A percentile compares a stretch with the other conserved stretches of the same genome.
These are phyloP conservation scores for Metschnikowia lochheadii DNA, from an alignment of 805 yeast genomes.

Conservation along the genomic window DNA sequence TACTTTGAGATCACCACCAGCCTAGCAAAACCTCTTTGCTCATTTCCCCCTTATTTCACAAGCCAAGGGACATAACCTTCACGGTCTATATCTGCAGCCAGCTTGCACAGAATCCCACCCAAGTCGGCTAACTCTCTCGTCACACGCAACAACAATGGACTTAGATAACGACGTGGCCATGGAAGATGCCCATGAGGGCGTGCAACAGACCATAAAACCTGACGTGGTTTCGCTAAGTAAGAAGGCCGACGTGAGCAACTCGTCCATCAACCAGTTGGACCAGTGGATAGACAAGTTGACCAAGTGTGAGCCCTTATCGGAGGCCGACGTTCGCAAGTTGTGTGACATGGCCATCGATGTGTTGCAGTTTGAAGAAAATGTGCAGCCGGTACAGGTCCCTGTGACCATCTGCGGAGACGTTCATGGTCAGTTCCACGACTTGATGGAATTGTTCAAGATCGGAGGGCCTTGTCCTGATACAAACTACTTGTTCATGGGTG, in stretches of 20 bases:
- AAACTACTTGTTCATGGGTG: slow-evolving; percentile 47
- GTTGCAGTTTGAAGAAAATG: slow-evolving; percentile 86
- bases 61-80: background rate
- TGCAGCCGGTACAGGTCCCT: slow-evolving; percentile 92
- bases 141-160: slow-evolving; percentile 46
- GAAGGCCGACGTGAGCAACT: slow-evolving; percentile 27
- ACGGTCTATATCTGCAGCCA: background rate
- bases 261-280: slow-evolving; percentile 66
- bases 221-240: slow-evolving; percentile 34
- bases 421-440: slow-evolving; percentile 94
- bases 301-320: slow-evolving; percentile 77
- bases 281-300: slow-evolving; percentile 80
- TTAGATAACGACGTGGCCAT: slow-evolving; percentile 77
- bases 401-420: slow-evolving; percentile 97
- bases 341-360: slow-evolving; percentile 93
- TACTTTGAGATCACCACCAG: background rate
- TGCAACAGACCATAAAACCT: slow-evolving; percentile 28
- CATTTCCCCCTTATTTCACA: background rate
- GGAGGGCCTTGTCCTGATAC: slow-evolving; percentile 61
- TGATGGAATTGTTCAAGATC: slow-evolving; percentile 87
- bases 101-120: background rate
- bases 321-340: slow-evolving; percentile 70
- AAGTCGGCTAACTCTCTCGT: background rate
- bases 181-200: slow-evolving; percentile 68
- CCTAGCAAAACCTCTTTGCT: background rate